phyloP scores from a whole-genome alignment of 495 filamentous ascomycete genomes.

The Staphylotrichum longicolle region DNA sequence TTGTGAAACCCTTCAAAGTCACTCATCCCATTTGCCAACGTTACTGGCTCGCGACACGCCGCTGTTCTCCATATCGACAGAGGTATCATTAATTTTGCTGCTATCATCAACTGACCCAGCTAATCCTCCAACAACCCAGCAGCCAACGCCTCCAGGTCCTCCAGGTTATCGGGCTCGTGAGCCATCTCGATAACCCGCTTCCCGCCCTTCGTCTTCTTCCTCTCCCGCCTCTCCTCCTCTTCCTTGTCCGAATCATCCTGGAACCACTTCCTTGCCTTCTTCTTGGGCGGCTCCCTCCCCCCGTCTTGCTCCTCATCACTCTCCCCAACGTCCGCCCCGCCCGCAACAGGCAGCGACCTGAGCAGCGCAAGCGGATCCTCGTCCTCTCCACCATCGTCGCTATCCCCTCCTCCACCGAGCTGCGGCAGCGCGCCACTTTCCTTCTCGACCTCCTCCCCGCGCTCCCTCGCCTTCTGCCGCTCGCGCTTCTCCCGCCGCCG shows the following conservation, averaged over 20 bases:
- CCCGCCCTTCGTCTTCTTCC: conserved; percentile 42
- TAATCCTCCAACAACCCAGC: conserved; percentile 69
- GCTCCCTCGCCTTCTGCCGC: conserved; percentile 77
- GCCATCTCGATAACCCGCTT: conserved; percentile 54
- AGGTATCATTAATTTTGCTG: neutral
- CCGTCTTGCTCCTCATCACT: conserved; percentile 34
- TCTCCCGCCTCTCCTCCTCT: conserved; percentile 39
- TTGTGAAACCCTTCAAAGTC: too few species aligned
- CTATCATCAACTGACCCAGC: neutral
- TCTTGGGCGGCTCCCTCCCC: conserved; percentile 40
- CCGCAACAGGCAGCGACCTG: conserved; percentile 49
- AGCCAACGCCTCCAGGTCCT: conserved; percentile 87
- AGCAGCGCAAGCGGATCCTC: conserved; percentile 53
- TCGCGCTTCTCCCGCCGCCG: conserved; percentile 84
- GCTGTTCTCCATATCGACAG: neutral
- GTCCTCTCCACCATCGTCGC: conserved; percentile 29
- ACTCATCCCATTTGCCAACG: too few species aligned
- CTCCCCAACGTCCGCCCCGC: conserved; percentile 27
- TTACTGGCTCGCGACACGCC: too few species aligned
- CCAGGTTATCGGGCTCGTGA: conserved; percentile 75
- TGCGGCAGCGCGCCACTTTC: conserved; percentile 27
- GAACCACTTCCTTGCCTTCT: conserved; percentile 51
- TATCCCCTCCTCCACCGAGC: conserved; percentile 23
- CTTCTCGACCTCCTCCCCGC: conserved; percentile 50
- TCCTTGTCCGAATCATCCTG: conserved; percentile 47